Base-by-base conservation (phyloP, 2,329 filamentous ascomycete genomes). In the Colletotrichum eleusines region DNA sequence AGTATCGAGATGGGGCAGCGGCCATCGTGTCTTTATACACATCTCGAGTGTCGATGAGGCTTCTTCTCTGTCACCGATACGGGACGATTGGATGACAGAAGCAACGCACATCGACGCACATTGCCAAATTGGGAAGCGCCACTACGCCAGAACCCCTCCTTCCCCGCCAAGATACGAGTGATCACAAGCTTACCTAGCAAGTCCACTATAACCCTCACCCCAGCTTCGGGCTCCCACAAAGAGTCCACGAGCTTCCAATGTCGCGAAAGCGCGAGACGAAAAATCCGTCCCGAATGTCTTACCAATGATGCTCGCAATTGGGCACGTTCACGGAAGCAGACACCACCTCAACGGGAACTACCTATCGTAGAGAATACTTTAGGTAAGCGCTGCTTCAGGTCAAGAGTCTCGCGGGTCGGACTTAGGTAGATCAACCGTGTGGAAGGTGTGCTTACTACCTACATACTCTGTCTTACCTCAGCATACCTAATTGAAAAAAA, bases 111-210 rank as follows among this genome's bases (percentile, higher is more conserved):
- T 64, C 66, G 66, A 64, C 42, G 20, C 64, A 58, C 35, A 26
- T 20, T 68, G 28, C 51, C 60, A 35, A 40, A 68, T 57, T 33
- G 33, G 60, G 66, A 12, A 50, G 44, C 63, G 60, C 60, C 18
- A 40, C 44, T 44, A 20, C 23, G 23, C 26, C 42, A 38, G 16
- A 44, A 26, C 35, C 50, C 61, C 50, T 63, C 48, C 38, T 23
- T 33, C n/a, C 44, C 58, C 38, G 44, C 58, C 18, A 20, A 23
- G 28, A 33, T 42, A 40, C n/a, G n/a, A n/a, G n/a, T n/a, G n/a
- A n/a, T n/a, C n/a, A n/a, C 18, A 54, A 50, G 63, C 63, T 69
- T 69, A 61, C 31, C 31, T 4, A n/a, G 62, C 63, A 66, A 69
- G 58, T 40, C 31, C n/a, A 23, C 31, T 14, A 1, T 60, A 53